These are phyloP conservation scores for Rheum nobile DNA, from an alignment of 148 eudicot genomes.

Conservation along the genomic window DNA sequence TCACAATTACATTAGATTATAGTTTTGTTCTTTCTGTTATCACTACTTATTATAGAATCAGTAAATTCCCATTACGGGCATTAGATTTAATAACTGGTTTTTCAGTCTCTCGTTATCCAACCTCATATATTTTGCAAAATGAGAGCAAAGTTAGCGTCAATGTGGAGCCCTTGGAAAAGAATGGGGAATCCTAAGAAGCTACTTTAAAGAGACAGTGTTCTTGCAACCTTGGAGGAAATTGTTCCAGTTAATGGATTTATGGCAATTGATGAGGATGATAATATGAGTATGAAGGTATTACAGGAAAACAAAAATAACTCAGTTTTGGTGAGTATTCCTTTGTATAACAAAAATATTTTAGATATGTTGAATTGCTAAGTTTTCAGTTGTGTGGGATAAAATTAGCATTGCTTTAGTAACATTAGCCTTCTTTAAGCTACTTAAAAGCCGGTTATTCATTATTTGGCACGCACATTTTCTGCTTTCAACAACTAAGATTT, in stretches of 20 bases:
- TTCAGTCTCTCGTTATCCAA: constrained; percentile 27
- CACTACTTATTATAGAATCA: background rate
- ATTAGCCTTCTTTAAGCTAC: no score
- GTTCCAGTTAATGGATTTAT: constrained; percentile 18
- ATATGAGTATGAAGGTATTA: constrained; percentile 49
- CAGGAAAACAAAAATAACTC: background rate
- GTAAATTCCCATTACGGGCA: background rate
- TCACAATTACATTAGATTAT: background rate
- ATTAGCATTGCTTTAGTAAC: no score
- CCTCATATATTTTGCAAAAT: constrained; percentile 64
- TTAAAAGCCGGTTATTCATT: no score
- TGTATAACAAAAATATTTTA: no score
- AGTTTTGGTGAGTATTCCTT: no score
- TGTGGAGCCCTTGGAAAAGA: constrained; percentile 70
- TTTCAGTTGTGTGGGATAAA: no score
- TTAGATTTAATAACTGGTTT: background rate
- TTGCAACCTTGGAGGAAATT: constrained; percentile 16
- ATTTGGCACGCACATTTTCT: no score
- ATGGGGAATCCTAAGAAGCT: constrained; percentile 41
- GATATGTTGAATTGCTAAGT: no score
- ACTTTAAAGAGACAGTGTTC: constrained; percentile 30
- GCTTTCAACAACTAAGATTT: no score
- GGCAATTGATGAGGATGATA: constrained; percentile 32
- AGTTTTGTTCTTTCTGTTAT: background rate
- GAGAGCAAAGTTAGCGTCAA: constrained; percentile 77